These are phyloP conservation scores for Sclerotinia subarctica DNA, from an alignment of 2,329 filamentous ascomycete genomes.

Conservation along the genomic window DNA sequence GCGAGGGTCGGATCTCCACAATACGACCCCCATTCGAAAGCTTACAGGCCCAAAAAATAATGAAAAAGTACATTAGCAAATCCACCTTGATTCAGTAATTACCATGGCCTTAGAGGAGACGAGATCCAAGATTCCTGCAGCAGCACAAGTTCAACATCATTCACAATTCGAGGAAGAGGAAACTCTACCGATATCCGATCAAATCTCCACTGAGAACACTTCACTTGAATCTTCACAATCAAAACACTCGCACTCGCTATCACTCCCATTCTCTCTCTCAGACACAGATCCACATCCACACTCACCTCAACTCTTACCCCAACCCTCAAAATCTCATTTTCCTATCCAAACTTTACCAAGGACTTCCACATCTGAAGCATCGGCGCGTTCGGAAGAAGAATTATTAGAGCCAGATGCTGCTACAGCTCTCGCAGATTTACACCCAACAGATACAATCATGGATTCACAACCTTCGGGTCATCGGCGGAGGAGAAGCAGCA, in stretches of 20 bases:
- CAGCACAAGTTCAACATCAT: conserved; percentile 1
- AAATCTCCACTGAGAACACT: conserved; percentile 1
- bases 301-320: background rate
- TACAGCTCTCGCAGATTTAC: conserved; percentile 27
- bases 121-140: background rate
- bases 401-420: conserved; percentile 31
- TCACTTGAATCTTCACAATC: background rate
- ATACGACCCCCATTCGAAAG: conserved; percentile 2
- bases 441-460: conserved; percentile 30
- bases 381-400: conserved; percentile 24
- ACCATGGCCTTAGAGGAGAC: conserved; percentile 4
- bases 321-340: conserved; percentile 19
- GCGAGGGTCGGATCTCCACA: conserved; percentile 9
- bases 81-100: conserved; percentile 11
- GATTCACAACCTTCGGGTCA: conserved; percentile 33
- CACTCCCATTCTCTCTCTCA: background rate
- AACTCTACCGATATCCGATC: background rate
- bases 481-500: conserved; percentile 36
- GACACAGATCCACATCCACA: too few species aligned
- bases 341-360: conserved; percentile 23
- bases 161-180: conserved; percentile 8
- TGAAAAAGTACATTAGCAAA: conserved; percentile 8
- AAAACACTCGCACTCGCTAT: background rate
- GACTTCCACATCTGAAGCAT: conserved; percentile 24
- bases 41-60: conserved; percentile 6